Base-by-base conservation (phyloP, 441 rosid species). In the Populus hybrid region DNA sequence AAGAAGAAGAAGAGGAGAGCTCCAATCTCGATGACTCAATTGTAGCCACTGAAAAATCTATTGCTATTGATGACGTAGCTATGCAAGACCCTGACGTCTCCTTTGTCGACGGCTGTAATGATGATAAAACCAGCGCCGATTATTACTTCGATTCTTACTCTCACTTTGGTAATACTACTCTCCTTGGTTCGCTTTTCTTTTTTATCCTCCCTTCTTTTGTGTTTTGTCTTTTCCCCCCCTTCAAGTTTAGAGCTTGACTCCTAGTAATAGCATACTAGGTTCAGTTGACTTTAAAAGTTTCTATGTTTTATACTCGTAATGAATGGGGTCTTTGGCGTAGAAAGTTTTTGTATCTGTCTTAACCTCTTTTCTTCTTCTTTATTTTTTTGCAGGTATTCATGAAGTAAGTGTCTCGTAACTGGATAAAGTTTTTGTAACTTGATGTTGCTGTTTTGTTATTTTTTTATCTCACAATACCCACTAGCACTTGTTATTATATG, bases 121-220 rank as follows among this genome's bases (percentile, higher is more conserved):
- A 88, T 72, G 90, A 88, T 35, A 84, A 82, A 67, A 94, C 99
- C 78, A 93, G 97, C 74, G 99, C 95, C 59, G 97, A 95, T 83
- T 94, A 94, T 83, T 94, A 93, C 87, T 94, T 94, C 82, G 97
- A 94, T 79, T 94, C 97, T 11, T 93, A 94, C 84, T 90, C 97
- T 38, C 99, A 93, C 84, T 94, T 94, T 64, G 97, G 99, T 93
- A 87, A 69, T 16, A 5, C 21, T 53, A 18, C 74, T 76, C 33
- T 16, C 61, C 74, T 65, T 50, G 70, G 28, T 31, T 71, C 72
- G 70, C 42, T 45, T n/a, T 26, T 1, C 5, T 68, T 72, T 61
- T 56, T 31, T 73, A 9, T 26, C 31, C 31, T 29, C 31, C 31
- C 31, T 29, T 20, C 7, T 2, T 61, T 61, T 61, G 8, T 16